A percentile compares a stretch with the other conserved stretches of the same genome.
Conservation (phyloP, 2,329 filamentous ascomycete genomes). For the Epichloe uncinata region DNA sequence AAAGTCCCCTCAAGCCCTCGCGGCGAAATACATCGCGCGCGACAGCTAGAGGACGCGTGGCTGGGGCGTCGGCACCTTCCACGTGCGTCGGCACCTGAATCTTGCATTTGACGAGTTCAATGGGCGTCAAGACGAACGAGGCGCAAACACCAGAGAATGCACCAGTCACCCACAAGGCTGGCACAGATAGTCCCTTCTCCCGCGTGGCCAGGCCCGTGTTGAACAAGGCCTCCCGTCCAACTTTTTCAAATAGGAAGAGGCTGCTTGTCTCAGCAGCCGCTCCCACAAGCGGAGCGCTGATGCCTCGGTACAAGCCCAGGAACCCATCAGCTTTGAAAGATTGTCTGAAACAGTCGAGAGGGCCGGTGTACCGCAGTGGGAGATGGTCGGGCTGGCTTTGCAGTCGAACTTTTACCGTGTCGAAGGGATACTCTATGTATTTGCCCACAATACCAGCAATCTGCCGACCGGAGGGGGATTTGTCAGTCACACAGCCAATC, state of each 20-base stretch:
- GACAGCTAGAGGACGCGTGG: conserved; percentile 53
- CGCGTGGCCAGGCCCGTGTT: conserved; percentile 32
- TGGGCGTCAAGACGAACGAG: conserved; percentile 80
- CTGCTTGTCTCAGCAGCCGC: conserved; percentile 87
- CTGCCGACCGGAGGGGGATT: conserved; percentile 26
- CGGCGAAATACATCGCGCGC: conserved; percentile 70
- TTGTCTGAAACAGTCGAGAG: conserved; percentile 86
- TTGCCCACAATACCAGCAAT: conserved; percentile 80
- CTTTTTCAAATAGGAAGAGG: conserved; percentile 80
- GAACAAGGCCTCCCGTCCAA: conserved; percentile 55
- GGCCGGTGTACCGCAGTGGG: conserved; percentile 71
- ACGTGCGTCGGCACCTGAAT: conserved; percentile 62
- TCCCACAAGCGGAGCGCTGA: conserved; percentile 79
- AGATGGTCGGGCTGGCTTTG: conserved; percentile 86
- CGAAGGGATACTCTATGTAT: conserved; percentile 96
- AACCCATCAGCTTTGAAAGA: conserved; percentile 70
- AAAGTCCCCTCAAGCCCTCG: conserved; percentile 76
- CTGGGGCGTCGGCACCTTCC: conserved; percentile 27
- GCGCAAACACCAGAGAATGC: conserved; percentile 81
- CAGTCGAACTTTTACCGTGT: conserved; percentile 93
- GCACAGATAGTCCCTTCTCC: conserved; percentile 55
- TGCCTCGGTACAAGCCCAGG: conserved; percentile 74
- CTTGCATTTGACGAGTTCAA: conserved; percentile 96
- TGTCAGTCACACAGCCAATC: background rate
- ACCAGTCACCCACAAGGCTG: conserved; percentile 64